Conservation (phyloP, 257 asterid species). For the Avicennia marina region DNA sequence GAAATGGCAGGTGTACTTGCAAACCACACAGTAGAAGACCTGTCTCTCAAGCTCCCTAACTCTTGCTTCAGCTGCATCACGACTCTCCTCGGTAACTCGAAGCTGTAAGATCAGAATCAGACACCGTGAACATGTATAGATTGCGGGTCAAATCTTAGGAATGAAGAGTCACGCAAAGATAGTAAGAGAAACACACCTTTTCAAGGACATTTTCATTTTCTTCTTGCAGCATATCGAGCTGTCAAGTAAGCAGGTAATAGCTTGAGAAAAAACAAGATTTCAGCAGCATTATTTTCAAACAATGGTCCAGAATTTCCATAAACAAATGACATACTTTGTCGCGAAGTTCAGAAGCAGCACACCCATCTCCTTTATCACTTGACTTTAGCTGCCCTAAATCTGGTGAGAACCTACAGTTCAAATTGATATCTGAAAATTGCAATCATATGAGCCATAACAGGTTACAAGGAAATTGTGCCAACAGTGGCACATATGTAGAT, state of each 20-base stretch:
- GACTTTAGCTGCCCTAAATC: conserved; percentile 51
- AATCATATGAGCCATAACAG: no score
- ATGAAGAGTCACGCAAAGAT: conserved; percentile 10
- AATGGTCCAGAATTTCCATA: not conserved
- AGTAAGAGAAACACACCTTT: conserved; percentile 64
- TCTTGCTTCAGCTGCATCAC: conserved; percentile 84
- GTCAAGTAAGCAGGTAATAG: conserved; percentile 40
- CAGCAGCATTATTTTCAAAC: conserved; percentile 18
- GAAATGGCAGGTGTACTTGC: conserved; percentile 1
- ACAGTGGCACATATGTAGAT: no score
- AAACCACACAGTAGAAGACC: conserved; percentile 33
- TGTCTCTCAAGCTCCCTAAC: conserved; percentile 96
- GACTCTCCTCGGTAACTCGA: conserved; percentile 66
- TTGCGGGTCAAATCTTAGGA: conserved; percentile 10
- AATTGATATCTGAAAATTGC: conserved; percentile 3
- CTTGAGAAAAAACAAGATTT: no score
- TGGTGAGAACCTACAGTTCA: conserved; percentile 71
- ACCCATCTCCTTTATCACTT: conserved; percentile 62
- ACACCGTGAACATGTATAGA: conserved; percentile 15
- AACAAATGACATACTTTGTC: conserved; percentile 64
- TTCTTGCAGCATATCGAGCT: conserved; percentile 94
- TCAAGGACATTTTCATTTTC: conserved; percentile 79
- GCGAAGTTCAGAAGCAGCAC: conserved; percentile 70
- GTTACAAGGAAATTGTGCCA: no score
- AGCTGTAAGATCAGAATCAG: conserved; percentile 50